A percentile compares a stretch with the other conserved stretches of the same genome.
Conservation (phyloP, 371 early-diverging fungal species). For the Mucor mucedo region DNA sequence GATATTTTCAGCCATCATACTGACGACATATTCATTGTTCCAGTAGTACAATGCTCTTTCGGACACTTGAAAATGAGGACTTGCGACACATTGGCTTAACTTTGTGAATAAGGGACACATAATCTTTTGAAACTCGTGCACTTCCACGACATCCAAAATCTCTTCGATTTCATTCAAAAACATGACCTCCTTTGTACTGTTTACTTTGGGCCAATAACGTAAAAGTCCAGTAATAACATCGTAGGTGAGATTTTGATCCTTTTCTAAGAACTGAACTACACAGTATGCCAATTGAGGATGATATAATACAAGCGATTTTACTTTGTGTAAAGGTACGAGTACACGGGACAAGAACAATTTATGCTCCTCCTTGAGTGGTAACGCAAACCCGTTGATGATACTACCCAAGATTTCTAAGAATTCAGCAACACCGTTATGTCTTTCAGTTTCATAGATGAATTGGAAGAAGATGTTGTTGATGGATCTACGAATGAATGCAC, state of each 20-base stretch:
- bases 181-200: conserved; percentile 97
- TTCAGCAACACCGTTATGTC: conserved; percentile 96
- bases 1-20: conserved; percentile 88
- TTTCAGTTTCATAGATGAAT: conserved; percentile 93
- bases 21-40: conserved; percentile 96
- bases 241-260: conserved; percentile 86
- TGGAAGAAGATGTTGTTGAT: conserved; percentile 96
- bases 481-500: conserved; percentile 93
- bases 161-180: conserved; percentile 95
- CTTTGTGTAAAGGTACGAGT: conserved; percentile 92
- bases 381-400: conserved; percentile 96
- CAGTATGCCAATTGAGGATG: conserved; percentile 96
- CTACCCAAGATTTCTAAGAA: conserved; percentile 94
- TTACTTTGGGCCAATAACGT: conserved; percentile 96
- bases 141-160: conserved; percentile 90
- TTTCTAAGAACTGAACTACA: conserved; percentile 95
- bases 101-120: conserved; percentile 89
- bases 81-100: conserved; percentile 87
- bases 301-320: conserved; percentile 85
- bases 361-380: conserved; percentile 96
- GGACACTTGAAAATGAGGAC: conserved; percentile 95
- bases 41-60: conserved; percentile 94
- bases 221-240: conserved; percentile 87
- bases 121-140: conserved; percentile 84
- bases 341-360: conserved; percentile 89